Conservation (phyloP, 352 stramenopile genomes). For the Phytophthora sp. region DNA sequence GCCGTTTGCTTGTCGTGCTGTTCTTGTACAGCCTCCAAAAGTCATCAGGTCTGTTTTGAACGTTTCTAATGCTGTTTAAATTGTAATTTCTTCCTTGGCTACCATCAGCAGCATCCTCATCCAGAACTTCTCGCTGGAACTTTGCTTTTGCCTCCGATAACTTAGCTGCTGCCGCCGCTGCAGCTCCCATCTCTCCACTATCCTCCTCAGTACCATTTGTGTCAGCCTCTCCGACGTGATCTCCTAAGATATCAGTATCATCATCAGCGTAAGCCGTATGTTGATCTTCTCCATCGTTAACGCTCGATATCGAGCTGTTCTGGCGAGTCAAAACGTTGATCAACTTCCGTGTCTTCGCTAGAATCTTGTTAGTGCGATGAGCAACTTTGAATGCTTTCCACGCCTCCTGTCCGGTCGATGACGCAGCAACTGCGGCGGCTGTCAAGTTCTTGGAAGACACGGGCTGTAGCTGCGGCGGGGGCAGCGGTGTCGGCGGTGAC, state of each 20-base stretch:
- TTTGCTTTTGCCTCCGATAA: constrained; percentile 25
- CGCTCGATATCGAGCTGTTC: constrained; percentile 17
- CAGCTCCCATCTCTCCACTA: constrained; percentile 11
- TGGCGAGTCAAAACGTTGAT: constrained; percentile 41
- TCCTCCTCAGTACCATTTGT: constrained; percentile 13
- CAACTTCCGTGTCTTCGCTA: constrained; percentile 63
- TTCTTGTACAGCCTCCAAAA: constrained; percentile 73
- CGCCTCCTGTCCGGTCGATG: constrained; percentile 35
- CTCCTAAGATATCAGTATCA: neutral
- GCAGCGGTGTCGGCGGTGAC: constrained; percentile 18
- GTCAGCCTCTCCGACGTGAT: constrained; percentile 14
- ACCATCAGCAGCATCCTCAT: constrained; percentile 31
- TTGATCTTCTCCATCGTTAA: constrained; percentile 15
- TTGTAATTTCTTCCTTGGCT: neutral
- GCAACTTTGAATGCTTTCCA: constrained; percentile 73
- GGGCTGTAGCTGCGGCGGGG: constrained; percentile 19
- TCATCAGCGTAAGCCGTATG: neutral
- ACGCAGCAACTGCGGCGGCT: neutral
- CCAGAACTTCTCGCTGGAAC: constrained; percentile 62
- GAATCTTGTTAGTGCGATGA: constrained; percentile 63
- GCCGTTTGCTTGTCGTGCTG: constrained; percentile 44
- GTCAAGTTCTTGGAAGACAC: constrained; percentile 29
- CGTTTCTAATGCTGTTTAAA: neutral
- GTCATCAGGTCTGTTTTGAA: constrained; percentile 25
- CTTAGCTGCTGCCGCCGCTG: constrained; percentile 19